Evolutionary conservation across 2,329 filamentous ascomycete genomes (phyloP).

Genomic region (Xylaria sp.): DNA sequence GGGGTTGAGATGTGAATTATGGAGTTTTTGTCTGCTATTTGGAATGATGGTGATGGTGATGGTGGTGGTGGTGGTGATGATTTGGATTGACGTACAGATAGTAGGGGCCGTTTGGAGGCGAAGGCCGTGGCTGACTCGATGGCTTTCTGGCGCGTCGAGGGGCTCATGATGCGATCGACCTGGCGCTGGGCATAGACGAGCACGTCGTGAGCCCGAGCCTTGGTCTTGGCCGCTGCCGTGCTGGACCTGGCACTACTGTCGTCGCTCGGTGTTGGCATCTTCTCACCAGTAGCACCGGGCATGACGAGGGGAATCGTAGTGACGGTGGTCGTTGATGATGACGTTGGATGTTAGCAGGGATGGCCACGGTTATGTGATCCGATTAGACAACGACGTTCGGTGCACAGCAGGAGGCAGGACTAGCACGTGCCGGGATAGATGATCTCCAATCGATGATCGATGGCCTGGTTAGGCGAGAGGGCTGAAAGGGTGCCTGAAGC

Average conservation of each 20-base stretch:
- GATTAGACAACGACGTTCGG: not conserved
- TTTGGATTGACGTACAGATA: conserved; percentile 66
- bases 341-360: not conserved
- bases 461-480: not conserved
- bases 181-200: conserved; percentile 56
- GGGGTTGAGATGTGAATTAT: not conserved
- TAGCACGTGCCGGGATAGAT: not conserved
- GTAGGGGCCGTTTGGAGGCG: conserved; percentile 71
- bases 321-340: not conserved
- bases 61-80: not conserved
- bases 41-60: not conserved
- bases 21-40: not conserved
- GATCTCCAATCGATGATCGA: not conserved
- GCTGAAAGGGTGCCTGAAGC: not conserved
- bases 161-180: conserved; percentile 65
- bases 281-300: not conserved
- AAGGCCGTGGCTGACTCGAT: conserved; percentile 65
- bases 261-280: not conserved
- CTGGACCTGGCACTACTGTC: conserved; percentile 28
- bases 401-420: not conserved
- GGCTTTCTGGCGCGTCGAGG: conserved; percentile 67
- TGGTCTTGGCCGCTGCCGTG: conserved; percentile 45
- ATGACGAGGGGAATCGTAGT: not conserved
- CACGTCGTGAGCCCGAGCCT: conserved; percentile 47
- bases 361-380: not conserved